A percentile compares a stretch with the other conserved stretches of the same genome.
Conservation (phyloP, 1,139 yeast species). For the Yamadazyma dushanensis region DNA sequence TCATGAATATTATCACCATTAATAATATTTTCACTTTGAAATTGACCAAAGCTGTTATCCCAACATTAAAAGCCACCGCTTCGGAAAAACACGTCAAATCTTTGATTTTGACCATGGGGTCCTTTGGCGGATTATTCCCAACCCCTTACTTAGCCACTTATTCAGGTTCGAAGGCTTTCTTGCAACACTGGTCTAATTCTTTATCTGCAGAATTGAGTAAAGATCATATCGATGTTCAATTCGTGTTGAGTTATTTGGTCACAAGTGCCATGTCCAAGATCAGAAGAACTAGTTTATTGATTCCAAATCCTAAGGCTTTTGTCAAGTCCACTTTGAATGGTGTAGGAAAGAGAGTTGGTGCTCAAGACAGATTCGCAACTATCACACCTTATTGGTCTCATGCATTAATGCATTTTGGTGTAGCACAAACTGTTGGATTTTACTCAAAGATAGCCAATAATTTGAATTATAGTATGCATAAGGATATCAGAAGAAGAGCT, state of each 20-base stretch:
- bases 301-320: constrained; percentile 82
- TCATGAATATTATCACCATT: constrained; percentile 77
- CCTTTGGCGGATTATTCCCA: constrained; percentile 92
- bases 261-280: constrained; percentile 96
- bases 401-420: constrained; percentile 85
- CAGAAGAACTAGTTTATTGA: constrained; percentile 67
- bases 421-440: constrained; percentile 80
- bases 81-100: constrained; percentile 51
- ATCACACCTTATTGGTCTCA: constrained; percentile 93
- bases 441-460: constrained; percentile 68
- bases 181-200: constrained; percentile 90
- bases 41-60: constrained; percentile 75
- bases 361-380: constrained; percentile 87
- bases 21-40: constrained; percentile 84
- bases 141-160: constrained; percentile 91
- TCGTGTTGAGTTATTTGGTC: constrained; percentile 86
- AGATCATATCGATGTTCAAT: constrained; percentile 77
- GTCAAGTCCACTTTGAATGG: constrained; percentile 66
- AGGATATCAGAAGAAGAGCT: constrained; percentile 77
- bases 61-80: constrained; percentile 60
- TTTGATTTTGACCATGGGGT: constrained; percentile 90
- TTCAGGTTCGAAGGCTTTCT: constrained; percentile 94
- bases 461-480: constrained; percentile 75
- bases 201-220: constrained; percentile 80
- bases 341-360: constrained; percentile 86